Percentiles rank a stretch among this genome's conserved stretches.
Conservation (phyloP, 2,329 filamentous ascomycete species). For the Paramyrothecium roridum region DNA sequence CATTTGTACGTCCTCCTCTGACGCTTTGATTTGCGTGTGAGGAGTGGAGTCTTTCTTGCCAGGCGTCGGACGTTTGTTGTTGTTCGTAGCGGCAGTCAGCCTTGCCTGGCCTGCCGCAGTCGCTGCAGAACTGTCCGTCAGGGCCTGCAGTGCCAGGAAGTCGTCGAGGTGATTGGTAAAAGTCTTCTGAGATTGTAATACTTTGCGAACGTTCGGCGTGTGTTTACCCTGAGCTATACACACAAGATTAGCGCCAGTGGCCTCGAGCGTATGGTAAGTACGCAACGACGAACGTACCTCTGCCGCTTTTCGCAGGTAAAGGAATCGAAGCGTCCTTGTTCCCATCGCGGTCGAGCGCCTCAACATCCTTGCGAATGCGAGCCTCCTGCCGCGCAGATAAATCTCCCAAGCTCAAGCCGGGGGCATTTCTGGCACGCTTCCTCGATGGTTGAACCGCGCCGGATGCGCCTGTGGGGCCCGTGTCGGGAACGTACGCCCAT, state of each 20-base stretch:
- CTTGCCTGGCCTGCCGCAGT: conserved; percentile 11
- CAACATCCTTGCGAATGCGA: conserved; percentile 76
- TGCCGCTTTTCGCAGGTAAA: conserved; percentile 54
- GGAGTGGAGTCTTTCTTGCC: conserved; percentile 22
- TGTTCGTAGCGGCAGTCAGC: conserved; percentile 8
- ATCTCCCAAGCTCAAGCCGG: conserved; percentile 54
- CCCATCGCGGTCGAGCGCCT: conserved; percentile 79
- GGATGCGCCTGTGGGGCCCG: conserved; percentile 54
- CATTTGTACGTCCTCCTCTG: conserved; percentile 23
- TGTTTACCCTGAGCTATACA: conserved; percentile 48
- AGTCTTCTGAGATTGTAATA: conserved; percentile 76
- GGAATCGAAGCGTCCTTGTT: conserved; percentile 69
- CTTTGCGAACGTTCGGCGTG: conserved; percentile 70
- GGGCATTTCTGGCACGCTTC: conserved; percentile 63
- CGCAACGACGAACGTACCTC: conserved; percentile 24
- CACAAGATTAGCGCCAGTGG: conserved; percentile 4
- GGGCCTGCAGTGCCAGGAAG: conserved; percentile 63
- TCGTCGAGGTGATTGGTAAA: conserved; percentile 82
- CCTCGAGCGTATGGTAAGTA: background rate
- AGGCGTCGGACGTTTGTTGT: conserved; percentile 21
- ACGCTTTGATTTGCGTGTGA: conserved; percentile 11
- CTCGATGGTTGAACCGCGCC: conserved; percentile 46
- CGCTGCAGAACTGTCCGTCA: conserved; percentile 33
- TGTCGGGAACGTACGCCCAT: conserved; percentile 89
- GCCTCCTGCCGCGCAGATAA: conserved; percentile 78